Evolutionary conservation across 1,284 basidiomycete genomes (phyloP).

Genomic region (Pholiota adiposa): DNA sequence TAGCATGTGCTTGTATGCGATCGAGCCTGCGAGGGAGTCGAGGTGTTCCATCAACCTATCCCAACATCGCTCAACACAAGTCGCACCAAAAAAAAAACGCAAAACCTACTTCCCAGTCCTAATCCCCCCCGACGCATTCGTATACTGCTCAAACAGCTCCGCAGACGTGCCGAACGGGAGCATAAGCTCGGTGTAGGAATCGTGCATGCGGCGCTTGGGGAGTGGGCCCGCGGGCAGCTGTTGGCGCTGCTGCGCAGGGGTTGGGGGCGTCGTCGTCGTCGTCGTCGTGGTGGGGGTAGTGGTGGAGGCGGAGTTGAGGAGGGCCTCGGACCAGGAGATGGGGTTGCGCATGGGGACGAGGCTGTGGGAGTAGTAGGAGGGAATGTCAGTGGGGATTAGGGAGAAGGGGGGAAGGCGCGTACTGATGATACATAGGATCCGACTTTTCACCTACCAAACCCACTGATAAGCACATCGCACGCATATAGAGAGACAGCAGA

Average conservation of each 20-base stretch:
- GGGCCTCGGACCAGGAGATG: constrained; percentile 61
- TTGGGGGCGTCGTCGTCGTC: constrained; percentile 21
- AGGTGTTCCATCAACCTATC: constrained; percentile 70
- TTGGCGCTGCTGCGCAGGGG: background rate
- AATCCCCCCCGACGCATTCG: constrained; percentile 71
- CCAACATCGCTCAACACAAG: background rate
- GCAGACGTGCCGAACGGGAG: constrained; percentile 66
- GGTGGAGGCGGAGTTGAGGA: constrained; percentile 40
- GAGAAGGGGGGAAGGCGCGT: constrained; percentile 23
- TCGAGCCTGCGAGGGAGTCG: constrained; percentile 82
- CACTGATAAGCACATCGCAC: background rate
- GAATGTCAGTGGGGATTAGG: background rate
- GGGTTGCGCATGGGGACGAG: constrained; percentile 55
- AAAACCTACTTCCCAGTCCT: constrained; percentile 60
- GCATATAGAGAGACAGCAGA: background rate
- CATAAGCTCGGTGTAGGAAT: constrained; percentile 68
- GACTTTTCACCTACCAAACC: constrained; percentile 53
- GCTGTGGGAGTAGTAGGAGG: constrained; percentile 31
- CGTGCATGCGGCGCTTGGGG: constrained; percentile 61
- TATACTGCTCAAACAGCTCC: constrained; percentile 65
- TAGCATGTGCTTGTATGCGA: constrained; percentile 82
- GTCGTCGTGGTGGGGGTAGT: constrained; percentile 17
- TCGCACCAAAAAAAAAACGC: background rate
- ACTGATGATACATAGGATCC: constrained; percentile 61
- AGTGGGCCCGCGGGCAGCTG: constrained; percentile 14